A percentile compares a stretch with the other conserved stretches of the same genome.
Evolutionary conservation across 495 filamentous ascomycete species (phyloP).

Genomic region (Aspergillus bridgeri): DNA sequence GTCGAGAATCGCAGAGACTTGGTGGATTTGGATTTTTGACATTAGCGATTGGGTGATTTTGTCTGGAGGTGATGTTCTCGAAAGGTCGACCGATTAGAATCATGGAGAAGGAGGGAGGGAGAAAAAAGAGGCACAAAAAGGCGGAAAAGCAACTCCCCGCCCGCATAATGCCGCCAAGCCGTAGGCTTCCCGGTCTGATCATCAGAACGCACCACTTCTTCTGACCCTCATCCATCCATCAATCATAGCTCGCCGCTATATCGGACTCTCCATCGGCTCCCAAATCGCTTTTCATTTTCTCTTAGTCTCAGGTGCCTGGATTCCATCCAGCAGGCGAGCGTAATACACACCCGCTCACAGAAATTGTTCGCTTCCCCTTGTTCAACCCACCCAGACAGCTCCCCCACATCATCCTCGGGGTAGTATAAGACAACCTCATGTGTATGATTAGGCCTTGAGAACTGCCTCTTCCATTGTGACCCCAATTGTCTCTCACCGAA

Average conservation of each 20-base stretch:
- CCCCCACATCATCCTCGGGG: neutral
- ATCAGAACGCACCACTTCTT: constrained; percentile 5
- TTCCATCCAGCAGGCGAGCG: neutral
- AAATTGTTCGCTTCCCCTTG: neutral
- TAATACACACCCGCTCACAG: neutral
- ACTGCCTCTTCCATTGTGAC: neutral
- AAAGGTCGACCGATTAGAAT: too few relatives aligned
- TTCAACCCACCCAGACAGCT: neutral
- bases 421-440: neutral
- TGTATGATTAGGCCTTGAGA: neutral
- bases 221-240: neutral
- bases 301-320: neutral
- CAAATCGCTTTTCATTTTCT: neutral
- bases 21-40: too few relatives aligned
- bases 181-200: constrained; percentile 10
- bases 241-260: neutral
- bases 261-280: neutral
- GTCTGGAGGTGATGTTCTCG: too few relatives aligned
- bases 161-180: constrained; percentile 6
- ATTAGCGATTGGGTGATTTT: too few relatives aligned
- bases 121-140: neutral
- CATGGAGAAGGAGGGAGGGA: too few relatives aligned
- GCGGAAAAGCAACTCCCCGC: neutral
- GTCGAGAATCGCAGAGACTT: too few relatives aligned
- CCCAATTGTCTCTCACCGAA: neutral